Evolutionary conservation across 352 stramenopile genomes (phyloP), one percentile per base, ranked within the genome.

Genomic region (Phytophthora lateralis): DNA sequence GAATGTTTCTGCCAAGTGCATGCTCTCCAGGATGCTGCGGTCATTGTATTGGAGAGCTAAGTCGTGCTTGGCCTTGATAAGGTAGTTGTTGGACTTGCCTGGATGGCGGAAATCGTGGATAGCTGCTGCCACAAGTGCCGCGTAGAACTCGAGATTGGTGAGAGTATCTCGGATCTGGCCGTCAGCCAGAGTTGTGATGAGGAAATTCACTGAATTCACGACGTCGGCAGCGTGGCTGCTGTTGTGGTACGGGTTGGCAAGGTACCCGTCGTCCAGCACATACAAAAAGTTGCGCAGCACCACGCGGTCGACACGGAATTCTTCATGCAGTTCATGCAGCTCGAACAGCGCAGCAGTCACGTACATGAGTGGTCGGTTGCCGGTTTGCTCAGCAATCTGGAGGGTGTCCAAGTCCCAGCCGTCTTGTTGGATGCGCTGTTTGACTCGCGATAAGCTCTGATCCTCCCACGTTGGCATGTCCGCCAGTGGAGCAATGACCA

Each of bases 61-160:
- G 52, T 89, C 82, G 54, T 90, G 76, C 27, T 89, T 85, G 17
- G 70, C 68, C 60, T 91, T 93, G 63, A 94, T 89, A 20, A 92
- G 71, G 64, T 93, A 95, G 61, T 90, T 91, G 72, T 95, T 93
- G 10, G 82, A 91, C 44, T 91, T 92, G 42, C 86, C 86, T 14
- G 84, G 85, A 60, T 96, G 88, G 1, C 82, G 71, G 50, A 95
- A 93, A 55, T 96, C 88, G 51, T 96, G 88, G 56, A 95, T 91
- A 2, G 88, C 85, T 12, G 85, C 86, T 15, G 82, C 85, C 26
- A 95, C 73, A 4, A 95, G 66, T 21, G 85, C 80, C 20, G 85
- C 85, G 56, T 90, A 93, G 43, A 93, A 87, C 57, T 93, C 85
- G 14, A 90, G 68, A 55, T 90, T 90, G 15, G 80, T 91, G 24